These are phyloP conservation scores for Otatea glauca DNA, from an alignment of 176 grass and related monocot species.

Conservation along the genomic window DNA sequence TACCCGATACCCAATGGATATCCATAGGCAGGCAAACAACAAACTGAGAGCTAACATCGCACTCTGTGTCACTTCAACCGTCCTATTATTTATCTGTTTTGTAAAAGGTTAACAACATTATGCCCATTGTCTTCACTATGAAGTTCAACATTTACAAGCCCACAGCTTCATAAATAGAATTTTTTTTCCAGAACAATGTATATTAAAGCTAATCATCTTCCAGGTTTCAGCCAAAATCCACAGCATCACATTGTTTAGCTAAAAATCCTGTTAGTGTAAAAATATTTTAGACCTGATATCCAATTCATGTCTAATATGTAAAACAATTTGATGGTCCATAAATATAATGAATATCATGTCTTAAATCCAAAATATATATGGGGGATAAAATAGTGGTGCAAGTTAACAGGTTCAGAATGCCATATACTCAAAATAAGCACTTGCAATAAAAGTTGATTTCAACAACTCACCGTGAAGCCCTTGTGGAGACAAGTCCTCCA, in stretches of 20 bases:
- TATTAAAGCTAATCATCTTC: neutral
- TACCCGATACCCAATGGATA: no score
- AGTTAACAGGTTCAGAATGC: neutral
- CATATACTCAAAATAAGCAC: constrained; percentile 9
- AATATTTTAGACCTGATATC: neutral
- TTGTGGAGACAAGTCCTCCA: constrained; percentile 80
- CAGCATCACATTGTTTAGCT: neutral
- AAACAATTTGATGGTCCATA: neutral
- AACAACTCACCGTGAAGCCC: constrained; percentile 86
- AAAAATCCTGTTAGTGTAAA: neutral
- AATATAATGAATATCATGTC: neutral
- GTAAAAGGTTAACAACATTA: neutral
- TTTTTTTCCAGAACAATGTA: neutral
- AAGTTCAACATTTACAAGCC: neutral
- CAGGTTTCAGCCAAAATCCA: constrained; percentile 10
- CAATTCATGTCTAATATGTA: neutral
- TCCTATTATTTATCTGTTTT: neutral
- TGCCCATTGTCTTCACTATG: constrained; percentile 5
- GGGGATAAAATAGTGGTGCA: neutral
- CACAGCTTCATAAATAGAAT: neutral
- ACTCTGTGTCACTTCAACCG: neutral
- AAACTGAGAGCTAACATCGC: no score
- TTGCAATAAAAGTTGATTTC: neutral
- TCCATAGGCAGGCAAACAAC: no score
- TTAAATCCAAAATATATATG: neutral